A percentile compares a stretch with the other conserved stretches of the same genome.
phyloP scores from a whole-genome alignment of 2,329 filamentous ascomycete genomes.

The Fusarium acutatum region DNA sequence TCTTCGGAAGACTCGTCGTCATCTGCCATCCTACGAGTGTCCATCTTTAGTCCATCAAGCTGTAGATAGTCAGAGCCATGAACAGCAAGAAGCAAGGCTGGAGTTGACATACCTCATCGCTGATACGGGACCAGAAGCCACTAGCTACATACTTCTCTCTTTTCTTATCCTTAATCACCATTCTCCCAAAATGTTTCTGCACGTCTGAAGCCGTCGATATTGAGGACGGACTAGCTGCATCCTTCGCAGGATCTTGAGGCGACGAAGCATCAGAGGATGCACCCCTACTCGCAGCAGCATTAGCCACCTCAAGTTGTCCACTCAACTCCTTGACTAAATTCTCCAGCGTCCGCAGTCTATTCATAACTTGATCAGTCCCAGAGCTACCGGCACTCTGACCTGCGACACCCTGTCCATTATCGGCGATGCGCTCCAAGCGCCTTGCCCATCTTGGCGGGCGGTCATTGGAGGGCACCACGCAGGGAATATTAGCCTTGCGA shows the following conservation, averaged over 20 bases:
- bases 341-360: slow-evolving; percentile 60
- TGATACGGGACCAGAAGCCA: slow-evolving; percentile 65
- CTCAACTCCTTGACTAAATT: slow-evolving; percentile 60
- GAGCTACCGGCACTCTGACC: slow-evolving; percentile 33
- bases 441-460: slow-evolving; percentile 64
- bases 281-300: slow-evolving; percentile 41
- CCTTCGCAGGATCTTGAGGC: slow-evolving; percentile 32
- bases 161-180: slow-evolving; percentile 56
- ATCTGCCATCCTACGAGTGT: slow-evolving; percentile 45
- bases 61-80: slow-evolving; percentile 22
- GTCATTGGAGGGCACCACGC: slow-evolving; percentile 59
- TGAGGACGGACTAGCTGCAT: slow-evolving; percentile 5
- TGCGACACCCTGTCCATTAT: slow-evolving; percentile 12
- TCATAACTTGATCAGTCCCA: slow-evolving; percentile 53
- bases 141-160: slow-evolving; percentile 59
- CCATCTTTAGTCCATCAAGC: slow-evolving; percentile 56
- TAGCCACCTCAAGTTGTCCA: slow-evolving; percentile 54
- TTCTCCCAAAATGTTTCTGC: slow-evolving; percentile 55
- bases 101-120: slow-evolving; percentile 57
- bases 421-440: slow-evolving; percentile 54
- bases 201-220: slow-evolving; percentile 36
- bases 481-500: slow-evolving; percentile 60
- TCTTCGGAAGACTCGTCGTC: slow-evolving; percentile 49
- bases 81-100: too few relatives aligned
- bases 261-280: slow-evolving; percentile 43